Base-by-base conservation (phyloP, 805 yeast species). In the Kodamaea jinghongensis region DNA sequence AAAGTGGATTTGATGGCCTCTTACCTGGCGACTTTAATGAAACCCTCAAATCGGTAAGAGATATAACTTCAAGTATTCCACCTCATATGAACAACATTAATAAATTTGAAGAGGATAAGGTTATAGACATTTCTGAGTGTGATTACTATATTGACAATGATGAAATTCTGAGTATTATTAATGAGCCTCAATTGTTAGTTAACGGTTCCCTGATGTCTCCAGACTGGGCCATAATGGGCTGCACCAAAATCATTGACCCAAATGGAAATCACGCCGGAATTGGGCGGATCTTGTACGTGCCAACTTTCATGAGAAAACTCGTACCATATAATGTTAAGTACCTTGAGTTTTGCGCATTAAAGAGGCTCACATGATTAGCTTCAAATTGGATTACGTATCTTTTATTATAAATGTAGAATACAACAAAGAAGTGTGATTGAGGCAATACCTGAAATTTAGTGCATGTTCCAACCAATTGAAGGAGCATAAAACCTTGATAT, bases 11-110 rank as follows among this genome's bases (percentile, higher is more conserved):
- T 61, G 78, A 82, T 56, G 97, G 97, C 0, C 65, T 90, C 45
- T 65, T 91, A 26, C 98, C 98, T 0, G 95, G 95, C 2, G 93
- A 87, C 51, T 91, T 90, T 54, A 52, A 57, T 3, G 95, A 82
- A 48, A 50, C 35, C 1, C 42, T 47, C 4, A 36, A 31, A 1
- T 22, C 50, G 1, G 38, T 61, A 15, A 17, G 37, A 12, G 49
- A 44, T 2, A 51, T 51, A 0, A 73, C 85, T 0, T 70, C 83
- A 15, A 44, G 49, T 1, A 51, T 71, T 1, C 93, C 95, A 1
- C 34, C 47, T 1, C 76, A 81, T 4, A 85, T 87, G 88, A 90
- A 91, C 55, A 82, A 88, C 51, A 63, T 69, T 49, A 90, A 91
- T 55, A 43, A 61, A 31, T 88, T 79, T 52, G 89, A 86, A 34